phyloP scores from a whole-genome alignment of 176 grass and related monocot species.

The Tuctoria greenei region DNA sequence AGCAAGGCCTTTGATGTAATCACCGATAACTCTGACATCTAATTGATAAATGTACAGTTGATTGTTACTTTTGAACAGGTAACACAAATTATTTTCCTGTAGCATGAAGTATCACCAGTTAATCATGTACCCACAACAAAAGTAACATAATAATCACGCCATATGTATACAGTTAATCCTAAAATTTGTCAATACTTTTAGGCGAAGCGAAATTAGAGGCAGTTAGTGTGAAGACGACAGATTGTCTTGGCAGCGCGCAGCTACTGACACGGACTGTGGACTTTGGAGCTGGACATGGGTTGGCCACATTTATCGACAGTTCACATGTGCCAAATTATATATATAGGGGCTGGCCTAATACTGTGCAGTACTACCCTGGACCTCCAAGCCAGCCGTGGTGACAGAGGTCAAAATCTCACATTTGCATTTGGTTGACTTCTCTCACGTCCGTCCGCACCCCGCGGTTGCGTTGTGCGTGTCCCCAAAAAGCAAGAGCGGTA shows the following conservation, averaged over 20 bases:
- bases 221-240: not conserved
- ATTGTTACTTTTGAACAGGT: not conserved
- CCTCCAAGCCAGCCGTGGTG: not conserved
- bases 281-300: not conserved
- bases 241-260: not conserved
- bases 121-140: not conserved
- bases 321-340: not conserved
- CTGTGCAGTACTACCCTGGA: not conserved
- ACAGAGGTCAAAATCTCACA: not conserved
- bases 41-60: not conserved
- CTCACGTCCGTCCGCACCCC: not conserved
- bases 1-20: not conserved
- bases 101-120: not conserved
- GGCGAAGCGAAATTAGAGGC: too few species aligned
- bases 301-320: not conserved
- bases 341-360: not conserved
- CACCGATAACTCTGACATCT: not conserved
- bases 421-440: not conserved
- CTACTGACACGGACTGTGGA: conserved; percentile 3
- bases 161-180: too few species aligned
- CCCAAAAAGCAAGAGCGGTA: not conserved
- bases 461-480: not conserved
- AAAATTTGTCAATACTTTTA: too few species aligned
- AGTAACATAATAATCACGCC: not conserved
- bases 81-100: not conserved